Evolutionary conservation across 305 asterid genomes (phyloP).

Genomic region (Galium porrigens): DNA sequence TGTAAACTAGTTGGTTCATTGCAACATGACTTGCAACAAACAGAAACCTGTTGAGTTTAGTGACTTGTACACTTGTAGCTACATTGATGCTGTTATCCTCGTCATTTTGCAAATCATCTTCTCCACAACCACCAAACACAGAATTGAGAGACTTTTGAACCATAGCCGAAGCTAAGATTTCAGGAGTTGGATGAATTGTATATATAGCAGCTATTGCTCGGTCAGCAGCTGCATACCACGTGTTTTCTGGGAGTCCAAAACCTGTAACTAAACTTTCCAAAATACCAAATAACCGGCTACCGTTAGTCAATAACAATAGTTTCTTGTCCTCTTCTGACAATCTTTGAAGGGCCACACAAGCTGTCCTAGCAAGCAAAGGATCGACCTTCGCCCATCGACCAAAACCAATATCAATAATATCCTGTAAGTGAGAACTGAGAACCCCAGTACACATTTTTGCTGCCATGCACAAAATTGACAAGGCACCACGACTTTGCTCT

Average conservation of each 20-base stretch:
- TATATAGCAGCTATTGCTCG: conserved; percentile 67
- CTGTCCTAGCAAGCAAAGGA: conserved; percentile 84
- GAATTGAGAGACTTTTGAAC: conserved; percentile 64
- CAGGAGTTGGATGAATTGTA: conserved; percentile 78
- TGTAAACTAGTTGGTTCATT: conserved; percentile 74
- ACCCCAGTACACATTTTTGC: conserved; percentile 59
- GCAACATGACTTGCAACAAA: conserved; percentile 75
- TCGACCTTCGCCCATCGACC: conserved; percentile 97
- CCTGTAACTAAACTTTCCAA: conserved; percentile 59
- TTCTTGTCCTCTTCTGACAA: conserved; percentile 76
- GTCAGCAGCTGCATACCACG: conserved; percentile 89
- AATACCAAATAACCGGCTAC: conserved; percentile 55
- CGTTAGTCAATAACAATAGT: conserved; percentile 49
- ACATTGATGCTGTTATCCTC: conserved; percentile 24
- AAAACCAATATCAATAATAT: conserved; percentile 85
- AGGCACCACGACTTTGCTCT: conserved; percentile 88
- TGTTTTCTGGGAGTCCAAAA: conserved; percentile 52
- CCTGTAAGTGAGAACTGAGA: conserved; percentile 79
- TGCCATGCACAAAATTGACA: conserved; percentile 83
- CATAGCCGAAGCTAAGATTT: conserved; percentile 48
- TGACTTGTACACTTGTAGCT: conserved; percentile 43
- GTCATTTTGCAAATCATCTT: conserved; percentile 33
- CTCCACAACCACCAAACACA: conserved; percentile 36
- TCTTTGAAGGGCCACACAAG: conserved; percentile 73
- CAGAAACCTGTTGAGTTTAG: conserved; percentile 54